Evolutionary conservation across 2,329 filamentous ascomycete species (phyloP).

Genomic region (Aspergillus pseudoglaucus): DNA sequence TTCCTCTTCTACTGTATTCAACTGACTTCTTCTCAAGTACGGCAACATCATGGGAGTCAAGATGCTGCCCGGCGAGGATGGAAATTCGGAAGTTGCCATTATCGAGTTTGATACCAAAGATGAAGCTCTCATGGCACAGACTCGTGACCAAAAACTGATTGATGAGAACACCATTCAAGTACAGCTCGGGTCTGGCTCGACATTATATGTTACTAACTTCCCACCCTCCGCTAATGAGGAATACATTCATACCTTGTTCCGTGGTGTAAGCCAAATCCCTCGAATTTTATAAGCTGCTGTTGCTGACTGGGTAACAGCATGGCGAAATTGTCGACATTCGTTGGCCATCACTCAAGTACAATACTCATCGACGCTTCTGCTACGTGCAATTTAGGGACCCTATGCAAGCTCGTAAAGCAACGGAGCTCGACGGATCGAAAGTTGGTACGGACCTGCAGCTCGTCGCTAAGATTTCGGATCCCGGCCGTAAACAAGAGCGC

Average conservation of each 20-base stretch:
- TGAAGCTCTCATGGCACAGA: constrained; percentile 73
- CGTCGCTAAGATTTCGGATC: constrained; percentile 77
- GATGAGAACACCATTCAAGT: constrained; percentile 68
- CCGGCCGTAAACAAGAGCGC: constrained; percentile 67
- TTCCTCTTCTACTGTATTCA: not conserved
- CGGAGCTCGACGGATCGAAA: constrained; percentile 62
- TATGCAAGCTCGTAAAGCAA: constrained; percentile 64
- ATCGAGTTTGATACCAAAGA: constrained; percentile 79
- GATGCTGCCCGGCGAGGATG: constrained; percentile 56
- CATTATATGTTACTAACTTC: constrained; percentile 86
- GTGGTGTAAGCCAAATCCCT: constrained; percentile 37
- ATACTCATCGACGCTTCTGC: constrained; percentile 85
- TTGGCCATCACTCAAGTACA: constrained; percentile 85
- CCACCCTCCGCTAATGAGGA: constrained; percentile 50
- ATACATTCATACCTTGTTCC: constrained; percentile 51
- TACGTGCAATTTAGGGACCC: constrained; percentile 80
- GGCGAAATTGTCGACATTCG: constrained; percentile 80
- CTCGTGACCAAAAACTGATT: constrained; percentile 74
- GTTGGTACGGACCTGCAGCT: constrained; percentile 65
- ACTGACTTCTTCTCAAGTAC: constrained; percentile 42
- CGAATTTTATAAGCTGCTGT: not conserved
- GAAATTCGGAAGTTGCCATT: constrained; percentile 61
- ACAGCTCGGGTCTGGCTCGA: constrained; percentile 66
- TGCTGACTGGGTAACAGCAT: constrained; percentile 40
- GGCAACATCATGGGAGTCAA: constrained; percentile 75